A percentile compares a stretch with the other conserved stretches of the same genome.
Evolutionary conservation across 2,329 filamentous ascomycete species (phyloP).

Genomic region (Colletotrichum viniferum): DNA sequence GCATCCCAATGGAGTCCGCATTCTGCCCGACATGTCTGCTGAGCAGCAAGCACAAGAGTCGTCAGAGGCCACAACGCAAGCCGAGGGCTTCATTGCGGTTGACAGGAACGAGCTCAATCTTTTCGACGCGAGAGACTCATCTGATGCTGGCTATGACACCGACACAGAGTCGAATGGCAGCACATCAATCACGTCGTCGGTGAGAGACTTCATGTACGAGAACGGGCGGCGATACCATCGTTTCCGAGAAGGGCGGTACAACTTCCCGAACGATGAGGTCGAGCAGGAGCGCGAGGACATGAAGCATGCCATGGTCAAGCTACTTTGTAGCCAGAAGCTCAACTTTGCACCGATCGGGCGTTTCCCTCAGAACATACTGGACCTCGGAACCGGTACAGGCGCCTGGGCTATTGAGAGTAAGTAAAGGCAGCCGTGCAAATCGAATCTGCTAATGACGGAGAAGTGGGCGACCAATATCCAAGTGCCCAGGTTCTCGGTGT

Average conservation of each 20-base stretch:
- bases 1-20: slow-evolving; percentile 40
- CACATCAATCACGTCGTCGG: slow-evolving; percentile 41
- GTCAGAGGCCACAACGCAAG: slow-evolving; percentile 38
- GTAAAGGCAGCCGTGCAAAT: slow-evolving; percentile 19
- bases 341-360: slow-evolving; percentile 56
- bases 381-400: slow-evolving; percentile 63
- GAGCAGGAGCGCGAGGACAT: slow-evolving; percentile 65
- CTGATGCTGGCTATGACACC: slow-evolving; percentile 42
- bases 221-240: slow-evolving; percentile 65
- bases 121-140: slow-evolving; percentile 23
- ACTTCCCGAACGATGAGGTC: slow-evolving; percentile 64
- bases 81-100: slow-evolving; percentile 39
- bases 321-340: slow-evolving; percentile 52
- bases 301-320: slow-evolving; percentile 57
- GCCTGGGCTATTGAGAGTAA: slow-evolving; percentile 63
- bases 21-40: slow-evolving; percentile 39
- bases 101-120: slow-evolving; percentile 32
- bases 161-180: slow-evolving; percentile 39
- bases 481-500: slow-evolving; percentile 46
- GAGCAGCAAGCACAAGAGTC: slow-evolving; percentile 39
- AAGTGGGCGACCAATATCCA: slow-evolving; percentile 42
- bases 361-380: slow-evolving; percentile 54
- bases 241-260: slow-evolving; percentile 58
- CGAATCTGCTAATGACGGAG: background rate
- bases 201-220: slow-evolving; percentile 55